Conservation (phyloP, 139 green algal species). For the Chlamydomonas sp. region DNA sequence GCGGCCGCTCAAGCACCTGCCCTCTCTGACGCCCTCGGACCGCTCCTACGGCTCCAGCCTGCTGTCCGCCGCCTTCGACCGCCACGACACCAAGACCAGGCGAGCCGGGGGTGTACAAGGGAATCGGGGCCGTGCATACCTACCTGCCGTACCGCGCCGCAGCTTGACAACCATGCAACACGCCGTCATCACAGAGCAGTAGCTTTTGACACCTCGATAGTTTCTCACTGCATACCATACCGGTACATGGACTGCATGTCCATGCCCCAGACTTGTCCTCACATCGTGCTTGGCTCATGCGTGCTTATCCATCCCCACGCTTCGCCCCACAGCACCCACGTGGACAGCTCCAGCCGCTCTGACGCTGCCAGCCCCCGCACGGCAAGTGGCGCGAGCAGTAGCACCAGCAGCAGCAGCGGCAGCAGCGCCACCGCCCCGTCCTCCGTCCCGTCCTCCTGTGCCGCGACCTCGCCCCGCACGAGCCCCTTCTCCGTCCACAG, state of each 20-base stretch:
- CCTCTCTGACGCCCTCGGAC: constrained; percentile 7
- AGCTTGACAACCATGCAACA: too few relatives aligned
- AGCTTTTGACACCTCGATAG: too few relatives aligned
- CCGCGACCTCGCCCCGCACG: background rate
- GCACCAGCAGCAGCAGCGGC: background rate
- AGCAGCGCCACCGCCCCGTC: background rate
- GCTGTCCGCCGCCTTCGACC: constrained; percentile 24
- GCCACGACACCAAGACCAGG: constrained; percentile 2
- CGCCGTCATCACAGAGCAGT: too few relatives aligned
- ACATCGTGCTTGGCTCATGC: too few relatives aligned
- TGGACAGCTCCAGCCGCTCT: constrained; percentile 7
- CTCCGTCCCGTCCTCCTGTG: background rate
- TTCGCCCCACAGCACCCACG: background rate
- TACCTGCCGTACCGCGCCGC: too few relatives aligned
- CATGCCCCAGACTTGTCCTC: too few relatives aligned
- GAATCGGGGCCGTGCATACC: too few relatives aligned
- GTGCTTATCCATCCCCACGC: too few relatives aligned
- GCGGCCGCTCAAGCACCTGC: background rate
- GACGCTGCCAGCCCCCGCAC: background rate
- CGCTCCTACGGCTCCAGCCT: constrained; percentile 12
- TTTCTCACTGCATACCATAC: too few relatives aligned
- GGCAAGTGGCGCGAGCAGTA: background rate
- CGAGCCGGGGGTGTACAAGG: background rate
- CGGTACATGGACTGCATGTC: too few relatives aligned
- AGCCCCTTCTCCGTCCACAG: background rate